Base-by-base conservation (phyloP, 2,329 filamentous ascomycete genomes). In the Sclerotinia subarctica region DNA sequence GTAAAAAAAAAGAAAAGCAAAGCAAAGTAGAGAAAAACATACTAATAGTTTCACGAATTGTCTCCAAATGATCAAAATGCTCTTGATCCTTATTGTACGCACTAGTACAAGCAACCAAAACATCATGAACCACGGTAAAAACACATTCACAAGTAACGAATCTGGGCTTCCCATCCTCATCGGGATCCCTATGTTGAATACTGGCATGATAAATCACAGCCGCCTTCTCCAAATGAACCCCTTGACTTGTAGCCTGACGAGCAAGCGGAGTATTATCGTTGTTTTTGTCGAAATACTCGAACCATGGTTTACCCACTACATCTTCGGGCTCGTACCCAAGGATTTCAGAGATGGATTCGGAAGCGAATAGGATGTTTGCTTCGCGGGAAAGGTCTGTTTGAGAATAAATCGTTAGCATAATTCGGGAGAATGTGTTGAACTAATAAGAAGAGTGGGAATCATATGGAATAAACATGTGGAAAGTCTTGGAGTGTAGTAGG, bases 41-140 rank as follows among this genome's bases (percentile, higher is more conserved):
- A 62, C 59, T 62, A 6, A 62, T 49, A n/a, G 29, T 46, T 13
- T 46, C 59, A 42, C 59, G 59, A 38, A 62, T 38, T 3, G 32
- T 38, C 51, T 62, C 59, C 59, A 62, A 26, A 24, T 65, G 35
- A 21, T 47, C 21, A 17, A 35, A 38, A 42, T 32, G 21, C n/a
- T 49, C 17, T 6, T 19, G 24, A 5, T n/a, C 13, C 8, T 7
- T n/a, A 66, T 84, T 83, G 77, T 95, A 96, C 71, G 95, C 85
- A 75, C 90, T 93, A 17, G 89, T 94, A 76, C 91, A 93, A 52
- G 91, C 92, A 60, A 96, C 91, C 78, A 96, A 82, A 29, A 95
- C 91, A 83, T 96, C 90, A 78, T 96, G 91, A 54, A 96, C 93
- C 53, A 96, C 84, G 6, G 92, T 95, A 77, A 96, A 96, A 78